Base-by-base conservation (phyloP, 2,329 filamentous ascomycete genomes). In the Calonectria fujianensis region DNA sequence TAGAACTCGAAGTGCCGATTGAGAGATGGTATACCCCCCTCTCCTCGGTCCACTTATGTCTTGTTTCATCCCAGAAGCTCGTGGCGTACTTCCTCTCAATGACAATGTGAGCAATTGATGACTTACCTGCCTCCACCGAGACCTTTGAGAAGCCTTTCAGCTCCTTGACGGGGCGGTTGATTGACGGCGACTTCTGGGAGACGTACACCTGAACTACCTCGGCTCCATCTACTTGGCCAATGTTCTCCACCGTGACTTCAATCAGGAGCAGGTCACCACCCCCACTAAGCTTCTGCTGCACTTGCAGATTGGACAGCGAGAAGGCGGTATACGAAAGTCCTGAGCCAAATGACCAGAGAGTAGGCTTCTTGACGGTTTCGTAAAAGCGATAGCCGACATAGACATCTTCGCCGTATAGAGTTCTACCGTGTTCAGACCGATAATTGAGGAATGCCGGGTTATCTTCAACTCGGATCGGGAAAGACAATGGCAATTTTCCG, bases 321-420 rank as follows among this genome's bases (percentile, higher is more conserved):
- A 94, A 94, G 0, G 85, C 90, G 0, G 93, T 94, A 80, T 94
- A 95, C 6, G 91, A 92, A 4, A 94, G 85, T 9, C 93, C 93
- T 76, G 93, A 90, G 3, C 93, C 93, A 79, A 95, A 94, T 51
- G 91, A 88, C 83, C 94, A 94, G 2, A 91, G 86, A 0, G 91
- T 88, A 39, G 89, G 85, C 29, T 73, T 75, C 4, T 75, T 37
- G 7, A 76, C 59, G 29, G 73, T 75, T 80, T 95, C 93, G 81
- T 94, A 95, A 83, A 90, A 94, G 20, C 93, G 87, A 82, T 95
- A 95, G 0, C 93, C 93, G 20, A 95, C 88, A 82, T 93, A 95
- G 45, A 95, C 87, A 73, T 93, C 93, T 82, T 95, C 93, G 39
- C 92, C 93, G 78, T 95, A 95, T 0, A 67, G 48, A 8, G 74